Evolutionary conservation across 257 asterid species (phyloP).

Genomic region (Rubia yunnanensis): DNA sequence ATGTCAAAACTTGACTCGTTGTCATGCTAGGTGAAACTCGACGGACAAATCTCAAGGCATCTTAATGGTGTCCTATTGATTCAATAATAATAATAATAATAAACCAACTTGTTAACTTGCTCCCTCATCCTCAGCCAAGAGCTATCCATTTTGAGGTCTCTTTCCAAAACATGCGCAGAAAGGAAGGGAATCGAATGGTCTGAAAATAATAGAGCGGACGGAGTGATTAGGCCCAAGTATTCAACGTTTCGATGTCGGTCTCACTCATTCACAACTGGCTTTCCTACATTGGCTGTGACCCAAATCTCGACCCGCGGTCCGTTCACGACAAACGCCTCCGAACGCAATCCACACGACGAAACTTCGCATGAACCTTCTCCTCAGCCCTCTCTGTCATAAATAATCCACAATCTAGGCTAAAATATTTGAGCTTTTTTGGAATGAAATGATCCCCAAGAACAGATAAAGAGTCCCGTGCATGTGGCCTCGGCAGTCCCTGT

Average conservation of each 20-base stretch:
- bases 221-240: not conserved
- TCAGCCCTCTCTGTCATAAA: not conserved
- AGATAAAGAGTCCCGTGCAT: not conserved
- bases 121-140: not conserved
- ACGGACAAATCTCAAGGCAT: too few relatives aligned
- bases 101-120: too few relatives aligned
- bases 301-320: not conserved
- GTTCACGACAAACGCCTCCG: slow-evolving; percentile 6
- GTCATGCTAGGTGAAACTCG: too few relatives aligned
- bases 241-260: not conserved
- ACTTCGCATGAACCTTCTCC: slow-evolving; percentile 10
- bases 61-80: too few relatives aligned
- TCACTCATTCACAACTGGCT: not conserved
- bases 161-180: too few relatives aligned
- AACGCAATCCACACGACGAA: slow-evolving; percentile 2
- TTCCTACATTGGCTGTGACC: not conserved
- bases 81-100: too few relatives aligned
- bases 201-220: not conserved
- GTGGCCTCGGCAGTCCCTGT: not conserved
- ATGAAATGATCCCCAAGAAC: not conserved
- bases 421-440: not conserved
- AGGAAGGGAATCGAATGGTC: not conserved
- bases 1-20: too few relatives aligned
- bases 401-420: not conserved
- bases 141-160: not conserved